These are phyloP conservation scores for Aspergillus brasiliensis DNA, from an alignment of 2,329 filamentous ascomycete genomes.

Conservation along the genomic window DNA sequence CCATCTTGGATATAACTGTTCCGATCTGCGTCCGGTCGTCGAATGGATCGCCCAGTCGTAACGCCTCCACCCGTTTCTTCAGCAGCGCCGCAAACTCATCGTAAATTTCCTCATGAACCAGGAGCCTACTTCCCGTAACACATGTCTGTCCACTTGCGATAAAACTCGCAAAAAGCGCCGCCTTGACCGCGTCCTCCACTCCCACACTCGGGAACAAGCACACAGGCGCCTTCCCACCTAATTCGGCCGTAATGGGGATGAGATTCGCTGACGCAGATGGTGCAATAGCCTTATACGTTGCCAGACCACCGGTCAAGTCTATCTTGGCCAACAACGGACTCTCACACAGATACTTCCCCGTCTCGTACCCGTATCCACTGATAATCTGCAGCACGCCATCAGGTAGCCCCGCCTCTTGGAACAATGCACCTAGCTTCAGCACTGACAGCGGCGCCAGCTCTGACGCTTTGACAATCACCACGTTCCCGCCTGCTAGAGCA, in stretches of 20 bases:
- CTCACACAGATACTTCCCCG: conserved; percentile 37
- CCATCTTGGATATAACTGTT: conserved; percentile 56
- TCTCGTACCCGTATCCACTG: conserved; percentile 56
- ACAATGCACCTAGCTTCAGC: conserved; percentile 41
- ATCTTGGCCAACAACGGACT: conserved; percentile 36
- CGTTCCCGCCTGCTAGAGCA: conserved; percentile 44
- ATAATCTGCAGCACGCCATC: conserved; percentile 50
- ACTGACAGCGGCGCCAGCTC: conserved; percentile 49
- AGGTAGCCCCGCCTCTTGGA: conserved; percentile 47
- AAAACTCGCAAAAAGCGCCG: conserved; percentile 47
- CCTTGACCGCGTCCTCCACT: conserved; percentile 32
- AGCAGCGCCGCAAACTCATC: conserved; percentile 44
- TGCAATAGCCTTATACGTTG: conserved; percentile 37
- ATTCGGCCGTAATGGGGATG: conserved; percentile 38
- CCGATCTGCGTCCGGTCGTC: conserved; percentile 65
- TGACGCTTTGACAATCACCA: conserved; percentile 43
- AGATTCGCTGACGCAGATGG: conserved; percentile 35
- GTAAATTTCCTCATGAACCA: conserved; percentile 52
- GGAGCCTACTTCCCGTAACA: conserved; percentile 57
- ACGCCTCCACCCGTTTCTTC: conserved; percentile 52
- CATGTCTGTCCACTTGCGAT: conserved; percentile 60
- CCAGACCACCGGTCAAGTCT: conserved; percentile 38
- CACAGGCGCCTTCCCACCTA: conserved; percentile 42
- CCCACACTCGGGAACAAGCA: conserved; percentile 38
- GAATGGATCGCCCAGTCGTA: conserved; percentile 59